Evolutionary conservation across 208 protist species (phyloP).

Genomic region (Balamuthia mandrillaris): DNA sequence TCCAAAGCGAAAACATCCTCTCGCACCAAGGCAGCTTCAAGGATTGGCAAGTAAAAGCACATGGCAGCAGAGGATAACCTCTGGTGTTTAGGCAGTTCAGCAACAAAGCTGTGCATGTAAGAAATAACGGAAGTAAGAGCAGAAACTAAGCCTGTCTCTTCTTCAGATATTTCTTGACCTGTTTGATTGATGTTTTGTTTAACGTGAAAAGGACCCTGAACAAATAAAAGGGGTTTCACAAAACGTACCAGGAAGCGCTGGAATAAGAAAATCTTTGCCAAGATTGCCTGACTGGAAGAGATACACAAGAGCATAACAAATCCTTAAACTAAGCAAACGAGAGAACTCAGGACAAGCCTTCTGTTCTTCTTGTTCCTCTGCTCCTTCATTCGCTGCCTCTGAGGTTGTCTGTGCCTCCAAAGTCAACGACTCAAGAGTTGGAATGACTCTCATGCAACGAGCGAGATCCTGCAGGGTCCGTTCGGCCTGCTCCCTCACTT

Average conservation of each 20-base stretch:
- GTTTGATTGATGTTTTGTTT: background rate
- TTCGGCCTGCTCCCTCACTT: background rate
- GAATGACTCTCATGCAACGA: too few relatives aligned
- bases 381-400: background rate
- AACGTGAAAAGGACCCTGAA: background rate
- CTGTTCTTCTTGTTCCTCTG: background rate
- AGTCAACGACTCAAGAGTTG: too few relatives aligned
- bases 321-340: too few relatives aligned
- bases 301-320: too few relatives aligned
- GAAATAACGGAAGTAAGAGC: background rate
- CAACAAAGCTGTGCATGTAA: background rate
- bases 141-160: background rate
- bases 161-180: background rate
- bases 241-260: background rate
- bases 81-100: background rate
- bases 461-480: too few relatives aligned
- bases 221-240: background rate
- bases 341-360: too few relatives aligned
- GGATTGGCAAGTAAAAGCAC: slow-evolving; percentile 14
- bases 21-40: slow-evolving; percentile 17
- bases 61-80: background rate
- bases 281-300: background rate
- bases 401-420: background rate
- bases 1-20: background rate
- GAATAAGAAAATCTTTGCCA: background rate